Evolutionary conservation across 2,329 filamentous ascomycete genomes (phyloP), one percentile per base, ranked within the genome.

Genomic region (Endocalyx cinctus): DNA sequence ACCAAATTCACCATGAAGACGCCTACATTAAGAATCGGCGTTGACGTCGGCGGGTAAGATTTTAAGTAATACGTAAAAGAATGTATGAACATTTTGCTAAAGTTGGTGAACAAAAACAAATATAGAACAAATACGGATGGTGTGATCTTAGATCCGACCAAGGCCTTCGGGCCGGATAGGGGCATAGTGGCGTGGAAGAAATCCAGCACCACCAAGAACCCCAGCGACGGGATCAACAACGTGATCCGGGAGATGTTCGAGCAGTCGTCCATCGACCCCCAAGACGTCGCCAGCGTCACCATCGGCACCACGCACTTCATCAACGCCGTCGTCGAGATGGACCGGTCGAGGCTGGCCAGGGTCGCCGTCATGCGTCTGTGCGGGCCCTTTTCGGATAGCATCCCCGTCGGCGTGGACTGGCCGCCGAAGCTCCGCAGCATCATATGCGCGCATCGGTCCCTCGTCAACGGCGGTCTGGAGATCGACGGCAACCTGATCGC

Each of bases 271-370:
- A 17, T 17, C 13, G 27, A 29, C 27, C 13, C 27, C 4, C 27
- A 17, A 16, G 46, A 60, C 10, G 57, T 73, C 16, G 59, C 62
- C 5, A 63, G 61, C 33, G 60, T 72, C 6, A 69, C 67, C 4
- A 69, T 73, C 38, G 69, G 69, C 36, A 71, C 66, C 4, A 75
- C 72, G 1, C 71, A 76, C 38, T 76, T 77, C 42, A 60, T 76
- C 46, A 77, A 76, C 39, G 72, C 72, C 10, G 66, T 76, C 3
- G 59, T 76, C 2, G 69, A 75, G 45, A 58, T 63, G 30, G 70
- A 76, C 37, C 54, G 54, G 5, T 48, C 57, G 2, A 60, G 66
- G 1, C 52, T 76, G 2, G 61, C 62, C 11, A 55, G 48, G 3
- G 70, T 76, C 3, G 72, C 70, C 2, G 69, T 75, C 3, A 46